These are phyloP conservation scores for Monilinia polystroma DNA, from an alignment of 2,329 filamentous ascomycete species.

Conservation along the genomic window DNA sequence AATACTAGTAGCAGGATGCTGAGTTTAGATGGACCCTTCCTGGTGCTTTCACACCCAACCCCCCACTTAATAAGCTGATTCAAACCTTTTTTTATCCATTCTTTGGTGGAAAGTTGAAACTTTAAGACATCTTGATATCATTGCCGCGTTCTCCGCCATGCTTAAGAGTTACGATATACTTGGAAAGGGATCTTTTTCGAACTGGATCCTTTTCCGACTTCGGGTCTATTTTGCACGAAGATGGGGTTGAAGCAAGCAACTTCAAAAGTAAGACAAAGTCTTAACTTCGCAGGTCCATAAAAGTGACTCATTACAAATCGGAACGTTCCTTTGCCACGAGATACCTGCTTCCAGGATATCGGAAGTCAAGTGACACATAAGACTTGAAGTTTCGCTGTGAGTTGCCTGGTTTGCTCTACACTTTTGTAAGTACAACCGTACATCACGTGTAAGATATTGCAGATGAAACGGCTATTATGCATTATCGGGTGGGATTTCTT, in stretches of 20 bases:
- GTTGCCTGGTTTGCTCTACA: constrained; percentile 7
- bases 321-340: constrained; percentile 22
- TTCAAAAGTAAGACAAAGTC: constrained; percentile 19
- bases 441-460: constrained; percentile 18
- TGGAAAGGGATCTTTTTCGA: not conserved
- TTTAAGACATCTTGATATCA: not conserved
- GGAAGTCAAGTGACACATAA: constrained; percentile 25
- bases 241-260: not conserved
- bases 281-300: not conserved
- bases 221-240: constrained; percentile 10
- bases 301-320: constrained; percentile 23
- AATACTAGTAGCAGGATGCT: not conserved
- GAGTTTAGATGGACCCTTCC: constrained; percentile 9
- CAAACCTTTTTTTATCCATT: not conserved
- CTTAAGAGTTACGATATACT: not conserved
- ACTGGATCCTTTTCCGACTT: not conserved
- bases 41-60: not conserved
- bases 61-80: not conserved
- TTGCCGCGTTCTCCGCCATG: constrained; percentile 11
- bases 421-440: not conserved
- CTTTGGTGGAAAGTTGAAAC: constrained; percentile 5
- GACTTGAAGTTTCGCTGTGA: not conserved
- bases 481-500: constrained; percentile 16
- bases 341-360: constrained; percentile 25
- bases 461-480: constrained; percentile 22